Evolutionary conservation across 768 basidiomycete genomes (phyloP).

Genomic region (Russula lepida): DNA sequence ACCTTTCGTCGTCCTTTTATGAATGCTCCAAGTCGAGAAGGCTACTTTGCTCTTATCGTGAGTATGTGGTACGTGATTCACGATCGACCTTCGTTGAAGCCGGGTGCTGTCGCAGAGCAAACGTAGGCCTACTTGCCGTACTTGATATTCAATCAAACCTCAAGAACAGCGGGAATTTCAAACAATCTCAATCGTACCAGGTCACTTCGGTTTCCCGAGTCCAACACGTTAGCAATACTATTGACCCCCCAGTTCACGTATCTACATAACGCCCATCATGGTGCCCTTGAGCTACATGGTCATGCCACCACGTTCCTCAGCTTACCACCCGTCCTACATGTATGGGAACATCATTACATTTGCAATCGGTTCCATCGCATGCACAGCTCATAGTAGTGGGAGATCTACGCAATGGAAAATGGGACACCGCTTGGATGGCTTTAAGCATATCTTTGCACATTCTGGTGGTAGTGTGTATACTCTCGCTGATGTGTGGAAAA

Average conservation of each 20-base stretch:
- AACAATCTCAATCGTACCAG: slow-evolving; percentile 37
- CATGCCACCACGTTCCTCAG: slow-evolving; percentile 44
- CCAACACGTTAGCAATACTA: neutral
- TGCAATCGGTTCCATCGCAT: slow-evolving; percentile 38
- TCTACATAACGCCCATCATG: slow-evolving; percentile 43
- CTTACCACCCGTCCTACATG: slow-evolving; percentile 45
- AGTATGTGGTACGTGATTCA: slow-evolving; percentile 17
- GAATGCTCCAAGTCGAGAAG: slow-evolving; percentile 24
- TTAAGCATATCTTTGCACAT: slow-evolving; percentile 36
- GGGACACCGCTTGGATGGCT: slow-evolving; percentile 34
- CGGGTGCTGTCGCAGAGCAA: slow-evolving; percentile 32
- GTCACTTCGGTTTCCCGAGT: neutral
- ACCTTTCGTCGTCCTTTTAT: neutral
- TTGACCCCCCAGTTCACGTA: slow-evolving; percentile 37
- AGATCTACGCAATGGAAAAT: slow-evolving; percentile 21
- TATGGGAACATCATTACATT: slow-evolving; percentile 49
- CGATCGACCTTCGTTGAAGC: neutral
- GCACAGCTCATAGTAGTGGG: slow-evolving; percentile 32
- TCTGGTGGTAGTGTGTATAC: slow-evolving; percentile 37
- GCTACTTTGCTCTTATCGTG: slow-evolving; percentile 48
- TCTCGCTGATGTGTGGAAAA: slow-evolving; percentile 44
- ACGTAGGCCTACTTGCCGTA: slow-evolving; percentile 42
- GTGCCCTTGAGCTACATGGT: slow-evolving; percentile 38
- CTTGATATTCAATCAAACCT: slow-evolving; percentile 30
- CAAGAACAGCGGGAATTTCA: slow-evolving; percentile 31